Evolutionary conservation across 208 protist genomes (phyloP).

Genomic region (Borovskyia barvae): DNA sequence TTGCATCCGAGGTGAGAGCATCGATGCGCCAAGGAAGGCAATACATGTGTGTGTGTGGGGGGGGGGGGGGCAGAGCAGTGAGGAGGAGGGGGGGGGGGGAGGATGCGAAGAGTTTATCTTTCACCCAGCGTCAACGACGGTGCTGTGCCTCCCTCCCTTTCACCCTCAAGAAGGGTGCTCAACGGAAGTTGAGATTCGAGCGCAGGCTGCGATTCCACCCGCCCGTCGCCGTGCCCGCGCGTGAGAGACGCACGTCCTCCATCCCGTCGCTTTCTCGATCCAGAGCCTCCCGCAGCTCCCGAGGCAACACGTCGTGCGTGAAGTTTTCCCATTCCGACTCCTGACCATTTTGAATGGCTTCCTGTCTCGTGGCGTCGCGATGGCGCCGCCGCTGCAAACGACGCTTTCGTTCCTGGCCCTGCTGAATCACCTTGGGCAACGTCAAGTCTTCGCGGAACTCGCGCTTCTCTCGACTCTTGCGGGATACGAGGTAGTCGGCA

Average conservation of each 20-base stretch:
- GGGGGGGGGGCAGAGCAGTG: too few relatives aligned
- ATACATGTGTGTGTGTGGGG: too few relatives aligned
- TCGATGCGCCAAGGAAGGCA: too few relatives aligned
- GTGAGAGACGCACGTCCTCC: slow-evolving; percentile 82
- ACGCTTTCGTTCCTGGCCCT: slow-evolving; percentile 82
- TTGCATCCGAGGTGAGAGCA: too few relatives aligned
- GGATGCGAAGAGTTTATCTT: too few relatives aligned
- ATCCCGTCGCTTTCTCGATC: slow-evolving; percentile 87
- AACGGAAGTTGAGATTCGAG: slow-evolving; percentile 72
- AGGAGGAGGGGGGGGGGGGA: too few relatives aligned
- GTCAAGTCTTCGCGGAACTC: slow-evolving; percentile 85
- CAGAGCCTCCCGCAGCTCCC: slow-evolving; percentile 80
- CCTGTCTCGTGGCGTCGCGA: slow-evolving; percentile 32
- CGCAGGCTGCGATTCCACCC: slow-evolving; percentile 75
- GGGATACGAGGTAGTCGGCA: slow-evolving; percentile 84
- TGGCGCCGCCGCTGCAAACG: slow-evolving; percentile 70
- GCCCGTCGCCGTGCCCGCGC: slow-evolving; percentile 68
- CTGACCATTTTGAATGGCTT: slow-evolving; percentile 43
- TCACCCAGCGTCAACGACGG: neutral
- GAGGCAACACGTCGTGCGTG: slow-evolving; percentile 81
- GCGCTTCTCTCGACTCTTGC: slow-evolving; percentile 84
- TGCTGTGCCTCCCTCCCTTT: too few relatives aligned
- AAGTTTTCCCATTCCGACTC: slow-evolving; percentile 82
- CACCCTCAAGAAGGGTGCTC: too few relatives aligned
- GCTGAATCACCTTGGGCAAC: slow-evolving; percentile 75